These are phyloP conservation scores for Monosporascus ibericus DNA, from an alignment of 2,329 filamentous ascomycete species.

Conservation along the genomic window DNA sequence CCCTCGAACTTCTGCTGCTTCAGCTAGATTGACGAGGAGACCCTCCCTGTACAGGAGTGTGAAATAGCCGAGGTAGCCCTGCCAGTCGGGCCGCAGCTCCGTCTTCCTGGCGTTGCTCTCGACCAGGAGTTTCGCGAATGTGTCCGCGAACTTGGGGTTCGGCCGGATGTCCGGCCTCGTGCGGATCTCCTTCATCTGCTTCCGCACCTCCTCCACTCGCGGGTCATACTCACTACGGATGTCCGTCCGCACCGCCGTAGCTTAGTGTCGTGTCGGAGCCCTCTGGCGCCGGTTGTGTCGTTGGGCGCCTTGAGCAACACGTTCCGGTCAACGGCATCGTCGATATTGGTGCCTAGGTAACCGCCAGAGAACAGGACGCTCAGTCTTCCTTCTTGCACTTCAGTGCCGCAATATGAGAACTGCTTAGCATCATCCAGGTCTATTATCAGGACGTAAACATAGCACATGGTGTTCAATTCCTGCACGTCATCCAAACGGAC, in stretches of 20 bases:
- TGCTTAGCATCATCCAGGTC: slow-evolving; percentile 38
- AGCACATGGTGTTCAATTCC: slow-evolving; percentile 43
- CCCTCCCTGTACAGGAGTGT: slow-evolving; percentile 38
- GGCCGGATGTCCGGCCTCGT: slow-evolving; percentile 36
- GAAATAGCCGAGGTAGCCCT: slow-evolving; percentile 35
- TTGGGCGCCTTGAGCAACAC: slow-evolving; percentile 41
- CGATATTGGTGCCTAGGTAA: slow-evolving; percentile 40
- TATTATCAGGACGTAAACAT: slow-evolving; percentile 38
- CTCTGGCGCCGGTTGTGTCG: slow-evolving; percentile 28
- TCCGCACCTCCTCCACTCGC: slow-evolving; percentile 33
- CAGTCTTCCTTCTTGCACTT: slow-evolving; percentile 39
- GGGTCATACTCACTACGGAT: slow-evolving; percentile 39
- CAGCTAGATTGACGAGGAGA: slow-evolving; percentile 31
- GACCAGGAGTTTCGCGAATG: slow-evolving; percentile 33
- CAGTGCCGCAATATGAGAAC: slow-evolving; percentile 37
- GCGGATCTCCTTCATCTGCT: slow-evolving; percentile 30
- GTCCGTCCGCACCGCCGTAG: slow-evolving; percentile 32
- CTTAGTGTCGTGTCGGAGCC: slow-evolving; percentile 27
- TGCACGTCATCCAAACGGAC: slow-evolving; percentile 22
- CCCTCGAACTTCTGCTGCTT: slow-evolving; percentile 37
- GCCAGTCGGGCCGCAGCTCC: slow-evolving; percentile 33
- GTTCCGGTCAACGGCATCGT: slow-evolving; percentile 28
- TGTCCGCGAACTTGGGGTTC: slow-evolving; percentile 40
- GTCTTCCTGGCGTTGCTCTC: slow-evolving; percentile 24
- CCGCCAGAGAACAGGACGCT: slow-evolving; percentile 39